Evolutionary conservation across 1,139 yeast genomes (phyloP).

Genomic region (Scheffersomyces titani): DNA sequence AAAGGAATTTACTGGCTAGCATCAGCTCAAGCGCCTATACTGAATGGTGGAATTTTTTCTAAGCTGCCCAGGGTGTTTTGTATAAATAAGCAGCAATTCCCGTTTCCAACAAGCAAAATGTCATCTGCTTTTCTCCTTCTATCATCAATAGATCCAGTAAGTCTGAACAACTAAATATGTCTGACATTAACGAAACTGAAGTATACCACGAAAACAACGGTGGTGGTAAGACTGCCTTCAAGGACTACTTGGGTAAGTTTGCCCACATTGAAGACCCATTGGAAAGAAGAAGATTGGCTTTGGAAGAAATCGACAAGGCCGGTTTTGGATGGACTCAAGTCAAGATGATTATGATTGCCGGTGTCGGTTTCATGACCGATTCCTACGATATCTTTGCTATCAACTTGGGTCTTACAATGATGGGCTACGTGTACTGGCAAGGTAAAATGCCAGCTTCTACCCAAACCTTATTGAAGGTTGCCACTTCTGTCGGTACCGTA

Average conservation of each 20-base stretch:
- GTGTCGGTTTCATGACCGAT: conserved; percentile 93
- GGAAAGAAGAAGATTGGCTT: conserved; percentile 86
- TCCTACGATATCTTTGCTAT: conserved; percentile 91
- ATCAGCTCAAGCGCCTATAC: background rate
- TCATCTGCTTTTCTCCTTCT: background rate
- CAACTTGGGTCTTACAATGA: conserved; percentile 75
- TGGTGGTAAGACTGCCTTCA: conserved; percentile 92
- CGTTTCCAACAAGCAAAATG: background rate
- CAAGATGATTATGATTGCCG: conserved; percentile 86
- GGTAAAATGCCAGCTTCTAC: conserved; percentile 65
- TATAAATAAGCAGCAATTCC: background rate
- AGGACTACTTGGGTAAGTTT: conserved; percentile 79
- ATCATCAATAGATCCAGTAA: background rate
- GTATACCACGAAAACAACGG: conserved; percentile 19
- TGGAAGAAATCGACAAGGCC: conserved; percentile 85
- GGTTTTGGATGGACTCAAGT: conserved; percentile 87
- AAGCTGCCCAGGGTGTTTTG: background rate
- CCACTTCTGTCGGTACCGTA: conserved; percentile 93
- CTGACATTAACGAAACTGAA: conserved; percentile 23
- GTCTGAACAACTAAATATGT: conserved; percentile 12
- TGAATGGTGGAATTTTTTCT: background rate
- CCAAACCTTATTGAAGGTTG: conserved; percentile 73
- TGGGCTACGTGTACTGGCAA: conserved; percentile 73
- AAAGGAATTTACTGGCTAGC: background rate
- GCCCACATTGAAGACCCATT: conserved; percentile 85